These are phyloP conservation scores for Globisporangium paroecandrum DNA, from an alignment of 352 stramenopile genomes.

Conservation along the genomic window DNA sequence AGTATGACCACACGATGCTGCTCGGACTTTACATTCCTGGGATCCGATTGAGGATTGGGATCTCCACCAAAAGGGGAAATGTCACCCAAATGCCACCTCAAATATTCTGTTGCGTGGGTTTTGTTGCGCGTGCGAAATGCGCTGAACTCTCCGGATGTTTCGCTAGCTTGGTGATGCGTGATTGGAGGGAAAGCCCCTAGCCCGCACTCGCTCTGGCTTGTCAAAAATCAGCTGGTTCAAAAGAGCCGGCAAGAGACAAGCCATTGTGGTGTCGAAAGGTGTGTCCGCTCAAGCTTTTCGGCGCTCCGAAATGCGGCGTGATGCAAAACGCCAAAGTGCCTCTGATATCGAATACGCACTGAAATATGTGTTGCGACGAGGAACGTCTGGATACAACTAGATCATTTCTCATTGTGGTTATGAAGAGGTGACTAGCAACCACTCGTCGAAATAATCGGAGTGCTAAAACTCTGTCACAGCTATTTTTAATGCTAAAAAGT, in stretches of 20 bases:
- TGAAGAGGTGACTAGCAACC: background rate
- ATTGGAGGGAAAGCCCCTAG: background rate
- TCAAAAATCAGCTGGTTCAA: constrained; percentile 7
- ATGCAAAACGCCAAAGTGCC: background rate
- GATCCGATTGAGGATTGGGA: background rate
- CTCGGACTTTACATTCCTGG: constrained; percentile 1
- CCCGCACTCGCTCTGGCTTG: background rate
- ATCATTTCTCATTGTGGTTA: background rate
- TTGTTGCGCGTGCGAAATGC: constrained; percentile 2
- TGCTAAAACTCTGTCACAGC: background rate
- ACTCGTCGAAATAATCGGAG: background rate
- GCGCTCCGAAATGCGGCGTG: background rate
- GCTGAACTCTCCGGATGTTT: constrained; percentile 4
- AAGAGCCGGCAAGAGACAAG: constrained; percentile 1
- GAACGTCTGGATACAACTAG: background rate
- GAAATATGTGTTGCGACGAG: background rate
- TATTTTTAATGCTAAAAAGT: background rate
- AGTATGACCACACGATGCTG: background rate
- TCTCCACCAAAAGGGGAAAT: background rate
- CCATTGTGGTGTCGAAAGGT: background rate
- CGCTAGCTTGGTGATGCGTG: background rate
- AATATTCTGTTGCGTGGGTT: constrained; percentile 3
- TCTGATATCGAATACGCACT: background rate
- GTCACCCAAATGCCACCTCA: background rate
- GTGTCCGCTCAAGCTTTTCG: background rate